Evolutionary conservation across 2,329 filamentous ascomycete genomes (phyloP).

Genomic region (Aspergillus caelatus): DNA sequence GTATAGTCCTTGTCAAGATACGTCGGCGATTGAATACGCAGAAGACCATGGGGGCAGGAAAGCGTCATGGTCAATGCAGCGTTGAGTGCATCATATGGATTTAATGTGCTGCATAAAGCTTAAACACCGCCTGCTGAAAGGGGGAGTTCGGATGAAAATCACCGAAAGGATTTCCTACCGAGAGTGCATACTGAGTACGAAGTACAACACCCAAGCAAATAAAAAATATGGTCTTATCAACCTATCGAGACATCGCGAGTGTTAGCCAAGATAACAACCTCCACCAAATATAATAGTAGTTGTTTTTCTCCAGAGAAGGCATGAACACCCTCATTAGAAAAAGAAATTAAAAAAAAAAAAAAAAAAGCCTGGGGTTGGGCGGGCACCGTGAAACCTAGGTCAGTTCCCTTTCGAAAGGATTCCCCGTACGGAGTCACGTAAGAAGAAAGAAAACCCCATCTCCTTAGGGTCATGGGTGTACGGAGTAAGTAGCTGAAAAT

Average conservation of each 20-base stretch:
- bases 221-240: neutral
- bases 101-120: neutral
- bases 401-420: neutral
- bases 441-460: neutral
- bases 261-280: too few relatives aligned
- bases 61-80: neutral
- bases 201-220: neutral
- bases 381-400: constrained; percentile 4
- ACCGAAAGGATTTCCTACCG: neutral
- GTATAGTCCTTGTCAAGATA: neutral
- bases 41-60: neutral
- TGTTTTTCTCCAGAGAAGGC: neutral
- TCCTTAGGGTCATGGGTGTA: neutral
- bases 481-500: neutral
- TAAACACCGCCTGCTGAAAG: neutral
- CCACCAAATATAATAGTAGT: constrained; percentile 5
- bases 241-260: neutral
- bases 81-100: neutral
- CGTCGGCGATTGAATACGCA: neutral
- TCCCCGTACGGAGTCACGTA: constrained; percentile 1
- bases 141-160: neutral
- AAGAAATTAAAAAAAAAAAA: neutral
- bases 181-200: neutral
- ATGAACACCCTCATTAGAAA: constrained; percentile 7
- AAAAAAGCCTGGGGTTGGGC: neutral